Evolutionary conservation across 2,329 filamentous ascomycete genomes (phyloP), one percentile per base, ranked within the genome.

Genomic region (Apiospora hydei): DNA sequence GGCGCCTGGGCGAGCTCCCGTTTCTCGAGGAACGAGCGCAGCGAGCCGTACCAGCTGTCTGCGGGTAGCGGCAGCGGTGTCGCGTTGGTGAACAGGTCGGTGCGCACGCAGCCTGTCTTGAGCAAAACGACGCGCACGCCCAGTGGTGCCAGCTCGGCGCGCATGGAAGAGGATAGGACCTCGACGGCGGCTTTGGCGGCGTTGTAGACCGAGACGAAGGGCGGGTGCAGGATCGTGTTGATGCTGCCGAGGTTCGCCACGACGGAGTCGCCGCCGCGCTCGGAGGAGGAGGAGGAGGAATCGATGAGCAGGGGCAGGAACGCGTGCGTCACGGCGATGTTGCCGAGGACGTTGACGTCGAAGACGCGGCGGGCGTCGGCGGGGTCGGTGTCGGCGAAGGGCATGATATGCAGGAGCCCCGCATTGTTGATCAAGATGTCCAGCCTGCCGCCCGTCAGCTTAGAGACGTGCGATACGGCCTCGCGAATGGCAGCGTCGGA

Each of bases 151-250:
- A 79, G 73, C 72, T 79, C 77, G 0, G 74, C 73, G 18, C 77
- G 75, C 38, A 78, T 75, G 10, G 46, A 76, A 0, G 71, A 75
- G 8, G 75, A 72, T 16, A 76, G 72, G 24, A 72, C 71, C 21
- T 79, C 77, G 13, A 78, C 66, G 4, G 77, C 77, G 0, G 78
- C 78, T 64, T 79, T 79, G 0, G 77, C 77, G n/a, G 78, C 77
- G 71, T 77, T 78, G 68, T 78, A 79, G 46, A 73, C 64, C 18
- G 74, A 71, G 66, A 78, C 71, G 68, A 77, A 76, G 14, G 74
- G 71, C 1, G 74, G 74, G 1, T 71, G 75, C n/a, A 77, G 49
- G 53, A 74, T 72, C 16, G 70, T 49, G 69, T 78, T 78, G 18
- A 78, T 67, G 64, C 77, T 78, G 57, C 74, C 68, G 30, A 78